A percentile compares a stretch with the other conserved stretches of the same genome.
Conservation (phyloP, 768 basidiomycete species). For the Kwoniella mangroviensis region DNA sequence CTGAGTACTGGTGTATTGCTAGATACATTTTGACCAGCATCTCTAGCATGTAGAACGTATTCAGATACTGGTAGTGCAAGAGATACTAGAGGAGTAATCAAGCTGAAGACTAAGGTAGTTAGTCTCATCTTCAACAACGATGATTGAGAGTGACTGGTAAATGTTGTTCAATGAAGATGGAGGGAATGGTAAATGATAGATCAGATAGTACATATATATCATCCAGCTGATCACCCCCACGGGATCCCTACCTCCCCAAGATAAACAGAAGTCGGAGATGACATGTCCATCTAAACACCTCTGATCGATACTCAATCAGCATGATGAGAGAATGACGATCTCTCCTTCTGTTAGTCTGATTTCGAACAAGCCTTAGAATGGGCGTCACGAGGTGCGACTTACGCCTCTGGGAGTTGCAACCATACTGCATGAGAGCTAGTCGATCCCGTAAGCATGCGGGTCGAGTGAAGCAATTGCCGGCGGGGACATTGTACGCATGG, state of each 20-base stretch:
- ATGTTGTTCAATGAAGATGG: background rate
- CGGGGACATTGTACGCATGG: background rate
- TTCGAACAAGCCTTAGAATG: background rate
- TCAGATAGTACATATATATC: background rate
- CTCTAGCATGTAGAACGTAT: slow-evolving; percentile 9
- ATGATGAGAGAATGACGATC: background rate
- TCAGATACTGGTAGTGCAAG: slow-evolving; percentile 2
- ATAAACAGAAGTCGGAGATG: too few species aligned
- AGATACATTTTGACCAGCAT: slow-evolving; percentile 9
- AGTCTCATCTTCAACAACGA: background rate
- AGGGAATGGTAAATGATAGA: background rate
- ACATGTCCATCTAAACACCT: background rate
- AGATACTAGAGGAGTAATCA: background rate
- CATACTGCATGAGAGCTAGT: background rate
- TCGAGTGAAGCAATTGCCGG: background rate
- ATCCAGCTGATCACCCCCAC: too few species aligned
- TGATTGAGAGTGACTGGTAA: too few species aligned
- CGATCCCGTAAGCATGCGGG: background rate
- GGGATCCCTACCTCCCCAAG: too few species aligned
- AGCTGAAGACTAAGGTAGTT: background rate
- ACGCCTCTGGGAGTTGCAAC: background rate
- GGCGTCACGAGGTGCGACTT: background rate
- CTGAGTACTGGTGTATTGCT: slow-evolving; percentile 10
- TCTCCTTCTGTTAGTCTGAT: background rate
- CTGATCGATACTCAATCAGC: background rate